Conservation (phyloP, 192 early-diverging fungal species). For the Rhizophagus sp. region DNA sequence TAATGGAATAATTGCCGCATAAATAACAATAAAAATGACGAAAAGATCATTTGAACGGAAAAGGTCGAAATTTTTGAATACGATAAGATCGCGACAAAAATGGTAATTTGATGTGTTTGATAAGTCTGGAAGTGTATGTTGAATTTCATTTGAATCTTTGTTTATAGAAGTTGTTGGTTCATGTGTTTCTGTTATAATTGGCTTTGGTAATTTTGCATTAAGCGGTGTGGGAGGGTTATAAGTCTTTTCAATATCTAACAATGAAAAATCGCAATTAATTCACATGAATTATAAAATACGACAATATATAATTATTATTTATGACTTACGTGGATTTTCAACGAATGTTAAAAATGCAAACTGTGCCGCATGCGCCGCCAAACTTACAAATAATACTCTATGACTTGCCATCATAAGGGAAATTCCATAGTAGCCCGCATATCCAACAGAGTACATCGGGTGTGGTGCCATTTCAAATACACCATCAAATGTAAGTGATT, state of each 20-base stretch:
- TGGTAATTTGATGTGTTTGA: slow-evolving; percentile 46
- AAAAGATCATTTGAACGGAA: slow-evolving; percentile 85
- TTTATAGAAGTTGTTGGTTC: not conserved
- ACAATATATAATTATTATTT: no score
- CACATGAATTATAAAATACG: not conserved
- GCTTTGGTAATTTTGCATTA: slow-evolving; percentile 35
- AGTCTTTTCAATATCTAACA: slow-evolving; percentile 62
- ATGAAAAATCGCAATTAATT: not conserved
- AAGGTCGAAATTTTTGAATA: slow-evolving; percentile 90
- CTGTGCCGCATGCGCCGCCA: slow-evolving; percentile 87
- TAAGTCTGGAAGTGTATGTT: slow-evolving; percentile 5
- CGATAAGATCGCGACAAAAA: slow-evolving; percentile 82
- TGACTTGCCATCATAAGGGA: slow-evolving; percentile 91
- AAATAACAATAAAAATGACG: slow-evolving; percentile 71
- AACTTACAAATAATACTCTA: slow-evolving; percentile 85
- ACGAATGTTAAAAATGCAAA: slow-evolving; percentile 88
- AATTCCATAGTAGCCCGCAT: slow-evolving; percentile 93
- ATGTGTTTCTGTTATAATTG: not conserved
- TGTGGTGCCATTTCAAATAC: slow-evolving; percentile 98
- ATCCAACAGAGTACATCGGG: slow-evolving; percentile 99
- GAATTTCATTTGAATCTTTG: not conserved
- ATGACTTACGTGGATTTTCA: slow-evolving; percentile 82
- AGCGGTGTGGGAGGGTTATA: slow-evolving; percentile 52
- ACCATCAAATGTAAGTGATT: slow-evolving; percentile 89
- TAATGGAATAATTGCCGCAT: slow-evolving; percentile 73